Base-by-base conservation (phyloP, 495 filamentous ascomycete genomes). In the Podospora didyma region DNA sequence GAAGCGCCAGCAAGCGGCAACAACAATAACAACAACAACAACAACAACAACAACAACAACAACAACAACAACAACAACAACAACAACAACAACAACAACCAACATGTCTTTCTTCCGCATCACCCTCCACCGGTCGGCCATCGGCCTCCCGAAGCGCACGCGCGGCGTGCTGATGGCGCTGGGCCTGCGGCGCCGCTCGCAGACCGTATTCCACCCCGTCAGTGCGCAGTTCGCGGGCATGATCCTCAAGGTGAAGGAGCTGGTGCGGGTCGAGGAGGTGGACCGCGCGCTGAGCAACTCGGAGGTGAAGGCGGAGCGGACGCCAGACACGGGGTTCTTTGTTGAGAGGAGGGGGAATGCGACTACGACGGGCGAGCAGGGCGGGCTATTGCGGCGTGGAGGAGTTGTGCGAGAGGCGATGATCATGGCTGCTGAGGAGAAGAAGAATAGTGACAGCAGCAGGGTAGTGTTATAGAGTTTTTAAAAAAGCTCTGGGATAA, bases 171-270 rank as follows among this genome's bases (percentile, higher is more conserved):
- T 99, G 49, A 82, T 85, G 63, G 89, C 95, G 7, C 86, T 99
- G 31, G 95, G 95, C 23, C 82, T 99, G 39, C 89, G 87, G 55
- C 89, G 90, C 69, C 88, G 94, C 62, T 87, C 88, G 81, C 82
- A 81, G 58, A 93, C 89, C 56, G 95, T 97, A 62, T 99, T 96
- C 81, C 87, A 96, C 68, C 87, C 89, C 31, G 94, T 96, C 53
- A 83, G 83, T 24, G 80, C 84, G 17, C 85, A 92, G 58, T 82
- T 89, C 53, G 95, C 95, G 3, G 95, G 95, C 72, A 91, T 96
- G 75, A 94, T 99, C 72, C 89, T 97, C 84, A 90, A 89, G 71
- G 92, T 99, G 48, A 99, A 99, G 73, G 95, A 99, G 72, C 78
- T 99, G 55, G 88, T 99, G 6, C 79, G 82, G 12, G 93, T 99